Percentiles rank a stretch among this genome's conserved stretches.
Conservation (phyloP, 768 basidiomycete species). For the Lactarius akahatsu region DNA sequence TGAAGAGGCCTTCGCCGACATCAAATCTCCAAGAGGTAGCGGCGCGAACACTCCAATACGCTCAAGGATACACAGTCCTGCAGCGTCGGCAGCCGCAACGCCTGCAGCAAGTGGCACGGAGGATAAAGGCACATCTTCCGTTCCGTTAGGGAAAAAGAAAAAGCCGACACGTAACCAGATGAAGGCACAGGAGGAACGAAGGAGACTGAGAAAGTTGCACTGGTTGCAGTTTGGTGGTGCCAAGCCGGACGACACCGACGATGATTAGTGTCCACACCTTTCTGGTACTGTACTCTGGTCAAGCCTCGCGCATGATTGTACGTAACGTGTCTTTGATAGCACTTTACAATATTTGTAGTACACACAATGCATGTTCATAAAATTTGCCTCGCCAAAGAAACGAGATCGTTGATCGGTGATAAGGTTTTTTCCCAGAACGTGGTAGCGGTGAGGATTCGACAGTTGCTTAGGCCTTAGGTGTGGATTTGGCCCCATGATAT, state of each 20-base stretch:
- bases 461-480: conserved; percentile 7
- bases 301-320: conserved; percentile 3
- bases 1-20: conserved; percentile 79
- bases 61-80: conserved; percentile 69
- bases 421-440: conserved; percentile 25
- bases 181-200: conserved; percentile 86
- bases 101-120: conserved; percentile 80
- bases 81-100: conserved; percentile 67
- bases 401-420: conserved; percentile 24
- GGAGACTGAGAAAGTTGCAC: conserved; percentile 71
- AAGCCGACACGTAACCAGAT: conserved; percentile 86
- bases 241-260: conserved; percentile 79
- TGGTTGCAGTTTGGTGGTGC: conserved; percentile 85
- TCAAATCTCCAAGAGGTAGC: conserved; percentile 68
- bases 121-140: conserved; percentile 45
- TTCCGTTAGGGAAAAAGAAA: conserved; percentile 75
- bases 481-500: conserved; percentile 11
- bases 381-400: conserved; percentile 21
- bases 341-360: conserved; percentile 17
- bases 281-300: neutral
- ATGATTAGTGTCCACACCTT: conserved; percentile 30
- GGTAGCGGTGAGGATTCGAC: conserved; percentile 24
- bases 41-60: conserved; percentile 67
- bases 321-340: conserved; percentile 8
- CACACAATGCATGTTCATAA: conserved; percentile 18